phyloP scores from a whole-genome alignment of 2,329 filamentous ascomycete genomes.

The Monosporascus sp. region DNA sequence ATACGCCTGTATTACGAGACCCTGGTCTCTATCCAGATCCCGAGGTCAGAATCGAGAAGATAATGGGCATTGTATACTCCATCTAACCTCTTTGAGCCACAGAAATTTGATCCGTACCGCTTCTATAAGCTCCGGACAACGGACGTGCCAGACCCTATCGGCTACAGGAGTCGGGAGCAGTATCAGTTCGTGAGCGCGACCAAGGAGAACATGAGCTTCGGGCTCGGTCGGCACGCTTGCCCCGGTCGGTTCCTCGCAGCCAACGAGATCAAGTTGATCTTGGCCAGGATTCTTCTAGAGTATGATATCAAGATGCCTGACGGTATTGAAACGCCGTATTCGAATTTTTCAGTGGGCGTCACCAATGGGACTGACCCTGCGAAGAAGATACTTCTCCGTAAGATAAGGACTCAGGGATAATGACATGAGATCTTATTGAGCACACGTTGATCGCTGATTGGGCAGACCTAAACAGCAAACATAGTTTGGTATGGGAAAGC shows the following conservation, averaged over 20 bases:
- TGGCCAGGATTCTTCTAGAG: constrained; percentile 11
- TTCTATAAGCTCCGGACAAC: not conserved
- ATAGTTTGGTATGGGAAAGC: too few relatives aligned
- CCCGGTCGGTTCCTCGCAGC: constrained; percentile 19
- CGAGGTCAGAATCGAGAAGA: not conserved
- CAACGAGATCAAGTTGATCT: constrained; percentile 15
- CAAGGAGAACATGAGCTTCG: constrained; percentile 11
- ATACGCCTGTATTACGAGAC: not conserved
- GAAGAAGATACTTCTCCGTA: not conserved
- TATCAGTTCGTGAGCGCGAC: constrained; percentile 6
- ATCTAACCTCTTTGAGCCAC: not conserved
- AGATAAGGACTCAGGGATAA: not conserved
- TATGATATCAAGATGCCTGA: constrained; percentile 10
- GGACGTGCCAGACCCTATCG: not conserved
- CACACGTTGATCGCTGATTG: too few relatives aligned
- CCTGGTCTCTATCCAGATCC: not conserved
- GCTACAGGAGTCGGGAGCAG: not conserved
- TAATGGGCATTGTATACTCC: not conserved
- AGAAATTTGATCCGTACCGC: not conserved
- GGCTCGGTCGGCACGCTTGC: constrained; percentile 8
- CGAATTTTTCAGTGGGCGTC: not conserved
- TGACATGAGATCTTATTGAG: too few relatives aligned
- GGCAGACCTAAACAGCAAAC: too few relatives aligned
- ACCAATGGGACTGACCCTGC: not conserved
- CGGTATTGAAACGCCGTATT: not conserved